Conservation (phyloP, 768 basidiomycete genomes). For the Leccinellum albellum region DNA sequence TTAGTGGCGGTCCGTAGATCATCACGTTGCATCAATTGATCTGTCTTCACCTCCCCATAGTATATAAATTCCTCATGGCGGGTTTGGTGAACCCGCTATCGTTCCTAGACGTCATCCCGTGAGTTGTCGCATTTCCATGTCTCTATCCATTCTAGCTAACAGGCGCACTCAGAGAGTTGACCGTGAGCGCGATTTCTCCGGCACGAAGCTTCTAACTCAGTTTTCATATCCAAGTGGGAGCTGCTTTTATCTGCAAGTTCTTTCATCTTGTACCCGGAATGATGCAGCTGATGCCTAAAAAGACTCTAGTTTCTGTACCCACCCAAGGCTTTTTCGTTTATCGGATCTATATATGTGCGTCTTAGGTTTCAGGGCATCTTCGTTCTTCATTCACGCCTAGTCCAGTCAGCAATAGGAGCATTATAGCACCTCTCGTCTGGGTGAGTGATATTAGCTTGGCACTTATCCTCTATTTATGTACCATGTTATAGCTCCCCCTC, state of each 20-base stretch:
- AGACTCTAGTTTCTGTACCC: neutral
- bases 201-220: neutral
- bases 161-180: neutral
- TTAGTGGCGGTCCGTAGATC: slow-evolving; percentile 2
- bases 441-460: neutral
- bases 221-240: neutral
- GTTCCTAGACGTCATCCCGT: neutral
- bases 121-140: neutral
- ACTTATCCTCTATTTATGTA: neutral
- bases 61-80: neutral
- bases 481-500: neutral
- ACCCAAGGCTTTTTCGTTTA: neutral
- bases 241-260: neutral
- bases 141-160: neutral
- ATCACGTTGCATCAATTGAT: neutral
- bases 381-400: neutral
- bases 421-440: slow-evolving; percentile 5
- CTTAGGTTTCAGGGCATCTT: neutral
- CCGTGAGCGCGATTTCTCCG: neutral
- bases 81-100: neutral
- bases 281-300: neutral
- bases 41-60: neutral
- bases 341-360: slow-evolving; percentile 1
- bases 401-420: neutral
- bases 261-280: neutral